phyloP scores from a whole-genome alignment of 768 basidiomycete genomes.

The Amyloporia xantha region DNA sequence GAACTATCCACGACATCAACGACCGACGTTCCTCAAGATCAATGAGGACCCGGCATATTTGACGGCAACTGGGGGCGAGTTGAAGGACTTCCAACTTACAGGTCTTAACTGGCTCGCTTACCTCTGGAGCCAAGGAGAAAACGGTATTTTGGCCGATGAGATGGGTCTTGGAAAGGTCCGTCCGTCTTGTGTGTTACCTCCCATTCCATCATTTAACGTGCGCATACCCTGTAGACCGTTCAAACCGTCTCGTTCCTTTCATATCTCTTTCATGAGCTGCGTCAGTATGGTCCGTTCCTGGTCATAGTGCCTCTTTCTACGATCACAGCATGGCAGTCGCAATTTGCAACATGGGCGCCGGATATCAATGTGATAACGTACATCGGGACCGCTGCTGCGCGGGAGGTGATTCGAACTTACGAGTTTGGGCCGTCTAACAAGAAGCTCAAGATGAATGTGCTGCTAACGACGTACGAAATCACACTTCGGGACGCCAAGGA shows the following conservation, averaged over 20 bases:
- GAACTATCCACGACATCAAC: constrained; percentile 53
- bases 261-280: constrained; percentile 86
- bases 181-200: background rate
- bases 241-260: constrained; percentile 95
- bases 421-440: constrained; percentile 89
- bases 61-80: constrained; percentile 62
- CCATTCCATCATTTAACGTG: background rate
- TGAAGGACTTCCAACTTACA: constrained; percentile 98
- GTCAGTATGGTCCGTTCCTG: constrained; percentile 94
- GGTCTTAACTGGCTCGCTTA: constrained; percentile 99
- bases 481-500: constrained; percentile 87
- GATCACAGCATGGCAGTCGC: constrained; percentile 96
- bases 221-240: constrained; percentile 69
- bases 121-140: constrained; percentile 89
- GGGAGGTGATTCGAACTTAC: constrained; percentile 85
- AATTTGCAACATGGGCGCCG: constrained; percentile 93
- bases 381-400: constrained; percentile 81
- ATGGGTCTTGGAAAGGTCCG: constrained; percentile 96
- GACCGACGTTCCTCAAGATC: constrained; percentile 81
- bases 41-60: constrained; percentile 86
- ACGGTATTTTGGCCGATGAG: constrained; percentile 97
- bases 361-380: constrained; percentile 96
- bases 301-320: constrained; percentile 98
- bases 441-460: constrained; percentile 93
- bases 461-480: constrained; percentile 95